Conservation (phyloP, 345 rosid genomes). For the Ceriops zippeliana region DNA sequence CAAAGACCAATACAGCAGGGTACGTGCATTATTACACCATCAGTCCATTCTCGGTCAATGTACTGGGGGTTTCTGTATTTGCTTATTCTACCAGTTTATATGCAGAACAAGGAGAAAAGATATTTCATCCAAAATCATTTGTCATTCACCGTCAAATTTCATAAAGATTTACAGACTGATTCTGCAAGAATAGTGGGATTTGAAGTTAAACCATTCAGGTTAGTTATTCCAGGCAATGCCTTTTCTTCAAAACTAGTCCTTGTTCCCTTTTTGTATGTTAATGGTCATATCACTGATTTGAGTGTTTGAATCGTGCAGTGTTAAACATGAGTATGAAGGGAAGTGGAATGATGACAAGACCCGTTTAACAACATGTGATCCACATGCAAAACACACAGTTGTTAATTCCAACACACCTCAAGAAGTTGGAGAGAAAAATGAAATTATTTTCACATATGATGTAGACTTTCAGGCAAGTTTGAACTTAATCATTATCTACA, state of each 20-base stretch:
- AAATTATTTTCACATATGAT: slow-evolving; percentile 87
- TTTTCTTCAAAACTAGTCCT: slow-evolving; percentile 1
- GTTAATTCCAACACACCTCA: slow-evolving; percentile 82
- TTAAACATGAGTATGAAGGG: slow-evolving; percentile 83
- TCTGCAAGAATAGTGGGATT: slow-evolving; percentile 93
- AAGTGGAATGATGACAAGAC: slow-evolving; percentile 59
- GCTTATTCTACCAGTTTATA: slow-evolving; percentile 16
- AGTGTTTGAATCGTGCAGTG: slow-evolving; percentile 35
- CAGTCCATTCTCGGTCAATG: slow-evolving; percentile 6
- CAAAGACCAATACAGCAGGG: slow-evolving; percentile 90
- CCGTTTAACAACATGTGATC: slow-evolving; percentile 81
- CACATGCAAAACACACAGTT: slow-evolving; percentile 67
- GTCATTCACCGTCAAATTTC: slow-evolving; percentile 82
- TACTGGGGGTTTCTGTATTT: slow-evolving; percentile 6
- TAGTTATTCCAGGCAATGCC: slow-evolving; percentile 6
- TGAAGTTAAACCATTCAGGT: slow-evolving; percentile 95
- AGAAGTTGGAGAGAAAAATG: slow-evolving; percentile 73
- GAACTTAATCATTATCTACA: background rate
- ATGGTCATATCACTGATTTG: background rate
- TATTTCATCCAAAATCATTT: slow-evolving; percentile 88
- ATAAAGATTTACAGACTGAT: slow-evolving; percentile 66
- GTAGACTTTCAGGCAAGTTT: slow-evolving; percentile 73
- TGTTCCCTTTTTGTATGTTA: background rate
- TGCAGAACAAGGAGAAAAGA: slow-evolving; percentile 81
- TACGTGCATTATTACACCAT: slow-evolving; percentile 29